Evolutionary conservation across 139 green algal species (phyloP).

Genomic region (Desmodesmus armatus): DNA sequence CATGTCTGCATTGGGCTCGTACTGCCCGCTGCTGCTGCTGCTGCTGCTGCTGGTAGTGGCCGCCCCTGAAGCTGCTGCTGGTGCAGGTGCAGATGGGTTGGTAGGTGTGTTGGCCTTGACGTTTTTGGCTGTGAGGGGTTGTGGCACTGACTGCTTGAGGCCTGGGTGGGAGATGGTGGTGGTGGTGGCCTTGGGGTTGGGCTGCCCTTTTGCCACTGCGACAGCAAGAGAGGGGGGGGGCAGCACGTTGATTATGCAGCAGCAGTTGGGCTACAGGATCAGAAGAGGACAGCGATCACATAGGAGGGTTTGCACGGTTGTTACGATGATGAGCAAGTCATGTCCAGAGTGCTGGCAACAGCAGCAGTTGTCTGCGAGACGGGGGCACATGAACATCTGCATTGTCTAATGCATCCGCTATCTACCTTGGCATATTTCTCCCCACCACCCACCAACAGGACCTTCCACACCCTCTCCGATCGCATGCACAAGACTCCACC

Average conservation of each 20-base stretch:
- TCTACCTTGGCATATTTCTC: no score
- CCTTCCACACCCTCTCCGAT: no score
- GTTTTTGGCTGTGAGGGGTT: background rate
- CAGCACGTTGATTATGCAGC: background rate
- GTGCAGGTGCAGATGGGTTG: background rate
- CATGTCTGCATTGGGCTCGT: conserved; percentile 26
- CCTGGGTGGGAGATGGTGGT: conserved; percentile 28
- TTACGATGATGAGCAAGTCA: background rate
- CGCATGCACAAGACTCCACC: no score
- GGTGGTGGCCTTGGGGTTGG: background rate
- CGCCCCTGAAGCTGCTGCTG: background rate
- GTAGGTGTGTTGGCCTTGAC: background rate
- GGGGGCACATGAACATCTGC: background rate
- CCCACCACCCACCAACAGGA: no score
- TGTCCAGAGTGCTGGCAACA: background rate
- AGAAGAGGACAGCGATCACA: background rate
- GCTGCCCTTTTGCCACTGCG: background rate
- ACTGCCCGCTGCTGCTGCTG: background rate
- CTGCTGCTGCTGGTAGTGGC: background rate
- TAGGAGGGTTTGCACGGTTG: background rate
- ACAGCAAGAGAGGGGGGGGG: background rate
- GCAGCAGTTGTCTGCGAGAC: background rate
- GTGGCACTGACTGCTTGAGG: background rate
- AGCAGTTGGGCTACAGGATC: background rate
- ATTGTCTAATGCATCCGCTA: no score